Conservation (phyloP, 179 eudicot species). For the Vitellaria paradoxa region DNA sequence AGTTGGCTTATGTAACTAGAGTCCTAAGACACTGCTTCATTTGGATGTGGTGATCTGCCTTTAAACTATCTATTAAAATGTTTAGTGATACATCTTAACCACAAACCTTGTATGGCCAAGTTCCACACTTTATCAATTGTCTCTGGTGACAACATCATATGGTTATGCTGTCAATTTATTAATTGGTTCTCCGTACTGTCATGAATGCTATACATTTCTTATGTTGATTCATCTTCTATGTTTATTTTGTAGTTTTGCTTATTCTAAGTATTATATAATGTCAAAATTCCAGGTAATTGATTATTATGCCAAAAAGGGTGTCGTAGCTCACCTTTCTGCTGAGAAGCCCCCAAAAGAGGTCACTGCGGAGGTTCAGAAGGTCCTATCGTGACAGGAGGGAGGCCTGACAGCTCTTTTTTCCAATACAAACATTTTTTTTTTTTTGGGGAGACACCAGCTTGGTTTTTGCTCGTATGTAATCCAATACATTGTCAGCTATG, state of each 20-base stretch:
- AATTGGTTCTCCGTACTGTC: background rate
- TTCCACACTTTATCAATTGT: background rate
- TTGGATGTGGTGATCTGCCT: background rate
- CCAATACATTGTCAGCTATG: background rate
- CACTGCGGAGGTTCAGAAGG: conserved; percentile 66
- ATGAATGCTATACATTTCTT: background rate
- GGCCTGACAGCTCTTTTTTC: background rate
- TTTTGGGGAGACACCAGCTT: background rate
- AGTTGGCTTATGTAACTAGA: background rate
- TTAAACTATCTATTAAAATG: background rate
- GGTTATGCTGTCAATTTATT: background rate
- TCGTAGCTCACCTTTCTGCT: conserved; percentile 72
- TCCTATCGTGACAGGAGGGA: conserved; percentile 33
- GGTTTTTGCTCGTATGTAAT: conserved; percentile 4
- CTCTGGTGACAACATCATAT: background rate
- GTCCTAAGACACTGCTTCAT: background rate
- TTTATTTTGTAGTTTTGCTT: background rate
- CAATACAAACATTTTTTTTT: background rate
- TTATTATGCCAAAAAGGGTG: conserved; percentile 65
- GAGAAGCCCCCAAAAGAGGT: conserved; percentile 81
- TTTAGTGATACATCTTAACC: background rate
- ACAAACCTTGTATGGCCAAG: background rate
- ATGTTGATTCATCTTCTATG: background rate
- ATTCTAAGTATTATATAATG: background rate
- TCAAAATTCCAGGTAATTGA: conserved; percentile 62